Percentiles rank a stretch among this genome's conserved stretches.
Conservation (phyloP, 176 grass and related monocot species). For the Microstegium vimineum region DNA sequence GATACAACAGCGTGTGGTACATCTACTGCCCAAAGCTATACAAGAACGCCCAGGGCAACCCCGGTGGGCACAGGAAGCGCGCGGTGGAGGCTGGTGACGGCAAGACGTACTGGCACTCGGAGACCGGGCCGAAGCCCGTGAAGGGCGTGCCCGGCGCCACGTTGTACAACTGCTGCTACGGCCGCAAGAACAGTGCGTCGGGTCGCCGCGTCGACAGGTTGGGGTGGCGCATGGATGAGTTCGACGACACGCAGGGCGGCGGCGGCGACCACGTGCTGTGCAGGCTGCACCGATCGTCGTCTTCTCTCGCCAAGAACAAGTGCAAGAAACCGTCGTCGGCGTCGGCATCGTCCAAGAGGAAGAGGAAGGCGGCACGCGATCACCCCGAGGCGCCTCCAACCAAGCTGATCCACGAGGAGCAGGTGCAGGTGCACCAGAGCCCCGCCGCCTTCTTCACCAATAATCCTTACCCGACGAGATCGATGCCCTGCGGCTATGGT, state of each 20-base stretch:
- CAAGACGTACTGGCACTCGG: not conserved
- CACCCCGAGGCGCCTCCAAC: not conserved
- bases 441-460: too few species aligned
- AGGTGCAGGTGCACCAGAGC: too few species aligned
- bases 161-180: not conserved
- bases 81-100: not conserved
- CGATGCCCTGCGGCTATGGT: too few species aligned
- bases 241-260: not conserved
- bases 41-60: not conserved
- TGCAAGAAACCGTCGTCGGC: not conserved
- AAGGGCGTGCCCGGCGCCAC: not conserved
- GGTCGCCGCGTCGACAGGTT: not conserved
- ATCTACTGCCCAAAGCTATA: not conserved
- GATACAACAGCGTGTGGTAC: not conserved
- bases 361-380: not conserved
- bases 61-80: not conserved
- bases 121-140: not conserved
- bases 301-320: not conserved
- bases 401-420: not conserved
- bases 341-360: not conserved
- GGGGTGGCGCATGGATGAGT: not conserved
- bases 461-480: too few species aligned
- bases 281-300: not conserved
- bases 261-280: not conserved
- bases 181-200: not conserved